Base-by-base conservation (phyloP, 495 filamentous ascomycete species). In the Penicillium atrosanguineum region DNA sequence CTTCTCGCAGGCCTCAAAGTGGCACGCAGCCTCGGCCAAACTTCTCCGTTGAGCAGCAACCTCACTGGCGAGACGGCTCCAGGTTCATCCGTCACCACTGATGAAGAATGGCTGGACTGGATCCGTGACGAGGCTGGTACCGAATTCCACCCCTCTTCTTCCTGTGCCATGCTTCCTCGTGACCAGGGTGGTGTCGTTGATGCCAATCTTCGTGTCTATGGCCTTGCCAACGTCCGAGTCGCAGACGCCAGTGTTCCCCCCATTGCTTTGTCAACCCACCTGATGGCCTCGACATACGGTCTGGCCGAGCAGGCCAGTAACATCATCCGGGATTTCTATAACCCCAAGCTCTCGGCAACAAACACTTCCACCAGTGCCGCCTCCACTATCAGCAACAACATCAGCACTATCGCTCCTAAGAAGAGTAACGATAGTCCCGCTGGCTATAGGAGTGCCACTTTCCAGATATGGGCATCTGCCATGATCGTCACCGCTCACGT, bases 181-280 rank as follows among this genome's bases (percentile, higher is more conserved):
- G 63, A 69, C 4, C 66, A 72, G 4, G 79, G 79, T 16, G 77
- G 79, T 25, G 79, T 82, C 0, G 79, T 81, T 0, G 74, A 78
- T 43, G 64, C 75, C 4, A 65, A 70, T 15, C 67, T 81, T 3
- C 63, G 64, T 38, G 79, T 82, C 0, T 79, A 76, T 47, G 79
- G 79, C 1, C 70, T 75, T 9, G 48, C 66, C 8, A 81, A 81
- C 44, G 65, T 81, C n/a, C 73, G 79, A 4, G 74, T 82, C 1
- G 77, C 76, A 1, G 77, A 80, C 43, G 76, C 76, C 5, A 68
- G 72, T 48, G 65, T 80, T 6, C 64, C 70, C 0, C 79, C 79
- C 0, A 61, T 79, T 18, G 62, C 78, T 1, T 64, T 77, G 23
- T 77, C 73, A 7, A 71, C 76, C n/a, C 77, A 80, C 62, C 52